A percentile compares a stretch with the other conserved stretches of the same genome.
Conservation (phyloP, 2,329 filamentous ascomycete species). For the Monilinia fructicola region DNA sequence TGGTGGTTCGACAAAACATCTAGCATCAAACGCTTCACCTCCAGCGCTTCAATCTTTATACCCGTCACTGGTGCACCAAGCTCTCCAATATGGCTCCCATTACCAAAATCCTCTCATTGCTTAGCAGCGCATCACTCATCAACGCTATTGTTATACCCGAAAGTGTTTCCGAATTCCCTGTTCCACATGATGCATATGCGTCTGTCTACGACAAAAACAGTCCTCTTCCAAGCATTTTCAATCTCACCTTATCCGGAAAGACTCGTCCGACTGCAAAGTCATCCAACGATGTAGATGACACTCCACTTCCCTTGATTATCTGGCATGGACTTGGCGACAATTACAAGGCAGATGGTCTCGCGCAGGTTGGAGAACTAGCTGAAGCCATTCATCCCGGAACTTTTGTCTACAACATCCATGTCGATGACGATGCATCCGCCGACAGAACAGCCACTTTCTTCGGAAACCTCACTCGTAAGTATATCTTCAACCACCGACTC, state of each 20-base stretch:
- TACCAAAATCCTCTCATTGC: constrained; percentile 28
- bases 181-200: background rate
- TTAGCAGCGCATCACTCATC: constrained; percentile 28
- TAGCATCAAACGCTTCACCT: background rate
- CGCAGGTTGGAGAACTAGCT: constrained; percentile 68
- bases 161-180: constrained; percentile 14
- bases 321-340: constrained; percentile 86
- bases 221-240: constrained; percentile 21
- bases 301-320: constrained; percentile 84
- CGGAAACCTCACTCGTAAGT: constrained; percentile 69
- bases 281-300: constrained; percentile 48
- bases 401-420: constrained; percentile 74
- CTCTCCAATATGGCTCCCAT: constrained; percentile 31
- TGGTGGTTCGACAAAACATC: background rate
- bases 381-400: constrained; percentile 76
- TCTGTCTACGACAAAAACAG: constrained; percentile 11
- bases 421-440: constrained; percentile 58
- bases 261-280: background rate
- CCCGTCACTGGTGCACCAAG: constrained; percentile 10
- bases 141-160: constrained; percentile 27
- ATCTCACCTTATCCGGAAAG: constrained; percentile 20
- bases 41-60: constrained; percentile 1
- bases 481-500: background rate
- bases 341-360: constrained; percentile 73
- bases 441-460: constrained; percentile 87